These are phyloP conservation scores for Urtica urens DNA, from an alignment of 306 rosid genomes.

Conservation along the genomic window DNA sequence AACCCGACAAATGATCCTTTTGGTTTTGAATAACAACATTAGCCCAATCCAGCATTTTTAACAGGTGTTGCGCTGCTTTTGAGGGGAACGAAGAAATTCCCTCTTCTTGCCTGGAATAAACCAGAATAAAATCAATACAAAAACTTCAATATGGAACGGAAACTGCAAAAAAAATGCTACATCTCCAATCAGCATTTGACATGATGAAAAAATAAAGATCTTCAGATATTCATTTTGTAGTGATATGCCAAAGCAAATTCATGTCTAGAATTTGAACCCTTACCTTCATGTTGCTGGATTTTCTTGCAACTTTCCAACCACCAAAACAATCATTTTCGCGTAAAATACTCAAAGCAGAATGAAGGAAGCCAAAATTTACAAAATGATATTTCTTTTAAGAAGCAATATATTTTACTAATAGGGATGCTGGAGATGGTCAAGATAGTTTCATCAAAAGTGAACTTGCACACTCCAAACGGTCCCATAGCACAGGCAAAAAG, in stretches of 20 bases:
- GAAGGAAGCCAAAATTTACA: neutral
- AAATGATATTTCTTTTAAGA: too few species aligned
- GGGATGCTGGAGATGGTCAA: too few species aligned
- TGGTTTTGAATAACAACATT: constrained; percentile 34
- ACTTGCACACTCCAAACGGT: too few species aligned
- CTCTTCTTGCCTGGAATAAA: constrained; percentile 45
- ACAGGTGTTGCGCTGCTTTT: constrained; percentile 41
- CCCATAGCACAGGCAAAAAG: too few species aligned
- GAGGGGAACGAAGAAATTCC: constrained; percentile 36
- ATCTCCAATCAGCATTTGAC: constrained; percentile 1
- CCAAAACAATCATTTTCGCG: neutral
- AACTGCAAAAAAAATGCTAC: neutral
- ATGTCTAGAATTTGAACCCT: neutral
- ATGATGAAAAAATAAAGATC: neutral
- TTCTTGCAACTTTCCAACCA: neutral
- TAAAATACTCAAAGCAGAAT: neutral
- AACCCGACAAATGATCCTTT: constrained; percentile 29
- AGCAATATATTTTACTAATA: too few species aligned
- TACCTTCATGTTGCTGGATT: neutral
- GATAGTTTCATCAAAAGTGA: too few species aligned
- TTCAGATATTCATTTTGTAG: neutral
- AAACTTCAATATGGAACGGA: constrained; percentile 12
- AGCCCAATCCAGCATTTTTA: constrained; percentile 45
- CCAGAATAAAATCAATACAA: constrained; percentile 11
- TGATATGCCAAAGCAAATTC: neutral